Evolutionary conservation across 192 early-diverging fungal genomes (phyloP).

Genomic region (Rhizoclosmatium globosum): DNA sequence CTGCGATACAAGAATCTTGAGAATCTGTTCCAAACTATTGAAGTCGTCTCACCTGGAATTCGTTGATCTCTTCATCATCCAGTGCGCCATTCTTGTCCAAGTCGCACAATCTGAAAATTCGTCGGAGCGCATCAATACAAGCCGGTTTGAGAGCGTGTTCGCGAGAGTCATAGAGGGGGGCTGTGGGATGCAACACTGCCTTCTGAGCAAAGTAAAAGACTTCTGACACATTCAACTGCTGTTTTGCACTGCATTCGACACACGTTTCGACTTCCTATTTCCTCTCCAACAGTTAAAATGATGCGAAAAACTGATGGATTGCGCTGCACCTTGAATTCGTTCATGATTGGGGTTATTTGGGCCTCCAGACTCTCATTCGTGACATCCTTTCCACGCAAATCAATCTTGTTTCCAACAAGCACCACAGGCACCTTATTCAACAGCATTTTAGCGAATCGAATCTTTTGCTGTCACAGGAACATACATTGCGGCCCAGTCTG

Average conservation of each 20-base stretch:
- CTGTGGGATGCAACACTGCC: conserved; percentile 96
- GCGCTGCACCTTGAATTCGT: conserved; percentile 87
- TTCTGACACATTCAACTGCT: conserved; percentile 93
- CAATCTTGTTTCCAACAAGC: conserved; percentile 93
- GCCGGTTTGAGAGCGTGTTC: conserved; percentile 90
- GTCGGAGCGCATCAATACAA: conserved; percentile 88
- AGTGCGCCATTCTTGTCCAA: conserved; percentile 90
- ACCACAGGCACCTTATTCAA: conserved; percentile 83
- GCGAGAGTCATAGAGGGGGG: conserved; percentile 94
- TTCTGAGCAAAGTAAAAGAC: conserved; percentile 99
- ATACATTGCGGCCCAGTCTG: conserved; percentile 89
- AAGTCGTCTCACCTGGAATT: conserved; percentile 78
- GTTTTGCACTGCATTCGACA: conserved; percentile 98
- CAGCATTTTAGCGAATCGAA: background rate
- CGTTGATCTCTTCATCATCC: conserved; percentile 95
- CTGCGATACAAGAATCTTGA: conserved; percentile 39
- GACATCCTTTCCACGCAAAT: conserved; percentile 83
- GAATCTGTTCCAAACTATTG: background rate
- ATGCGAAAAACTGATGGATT: background rate
- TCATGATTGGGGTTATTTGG: conserved; percentile 97
- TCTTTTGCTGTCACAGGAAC: background rate
- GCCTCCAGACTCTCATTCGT: conserved; percentile 89
- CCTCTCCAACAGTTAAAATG: background rate
- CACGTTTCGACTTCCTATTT: conserved; percentile 95
- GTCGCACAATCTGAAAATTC: conserved; percentile 98